A percentile compares a stretch with the other conserved stretches of the same genome.
phyloP scores from a whole-genome alignment of 768 basidiomycete genomes.

The Amanita fuliginea region DNA sequence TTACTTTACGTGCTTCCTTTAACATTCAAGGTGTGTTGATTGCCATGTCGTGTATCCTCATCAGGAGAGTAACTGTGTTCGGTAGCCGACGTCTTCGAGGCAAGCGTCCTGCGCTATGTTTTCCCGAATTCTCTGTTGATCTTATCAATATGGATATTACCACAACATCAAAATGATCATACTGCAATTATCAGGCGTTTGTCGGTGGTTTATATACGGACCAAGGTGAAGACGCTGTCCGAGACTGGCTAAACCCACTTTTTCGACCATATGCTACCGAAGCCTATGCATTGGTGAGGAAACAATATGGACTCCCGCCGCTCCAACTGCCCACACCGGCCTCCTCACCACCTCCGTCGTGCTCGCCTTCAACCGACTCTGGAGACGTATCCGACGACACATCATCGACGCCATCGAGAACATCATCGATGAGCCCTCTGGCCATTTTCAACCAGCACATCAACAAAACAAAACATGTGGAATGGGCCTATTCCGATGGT shows the following conservation, averaged over 20 bases:
- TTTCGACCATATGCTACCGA: constrained; percentile 51
- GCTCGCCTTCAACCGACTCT: constrained; percentile 10
- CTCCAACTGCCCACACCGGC: constrained; percentile 12
- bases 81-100: constrained; percentile 74
- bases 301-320: constrained; percentile 55
- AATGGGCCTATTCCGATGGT: constrained; percentile 58
- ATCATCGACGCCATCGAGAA: constrained; percentile 11
- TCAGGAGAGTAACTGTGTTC: constrained; percentile 2
- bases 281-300: constrained; percentile 54
- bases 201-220: constrained; percentile 72
- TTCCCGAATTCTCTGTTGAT: neutral
- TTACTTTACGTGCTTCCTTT: constrained; percentile 55
- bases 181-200: constrained; percentile 41
- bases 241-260: constrained; percentile 49
- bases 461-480: constrained; percentile 48
- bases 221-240: constrained; percentile 46
- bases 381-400: neutral
- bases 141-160: neutral
- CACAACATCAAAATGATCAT: neutral
- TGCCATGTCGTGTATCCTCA: constrained; percentile 7
- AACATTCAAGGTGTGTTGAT: constrained; percentile 55
- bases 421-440: constrained; percentile 44
- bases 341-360: constrained; percentile 12
- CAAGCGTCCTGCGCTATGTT: constrained; percentile 17
- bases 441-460: constrained; percentile 74